Evolutionary conservation across 305 asterid species (phyloP), one percentile per base, ranked within the genome.

Genomic region (Nicotiana rustica): DNA sequence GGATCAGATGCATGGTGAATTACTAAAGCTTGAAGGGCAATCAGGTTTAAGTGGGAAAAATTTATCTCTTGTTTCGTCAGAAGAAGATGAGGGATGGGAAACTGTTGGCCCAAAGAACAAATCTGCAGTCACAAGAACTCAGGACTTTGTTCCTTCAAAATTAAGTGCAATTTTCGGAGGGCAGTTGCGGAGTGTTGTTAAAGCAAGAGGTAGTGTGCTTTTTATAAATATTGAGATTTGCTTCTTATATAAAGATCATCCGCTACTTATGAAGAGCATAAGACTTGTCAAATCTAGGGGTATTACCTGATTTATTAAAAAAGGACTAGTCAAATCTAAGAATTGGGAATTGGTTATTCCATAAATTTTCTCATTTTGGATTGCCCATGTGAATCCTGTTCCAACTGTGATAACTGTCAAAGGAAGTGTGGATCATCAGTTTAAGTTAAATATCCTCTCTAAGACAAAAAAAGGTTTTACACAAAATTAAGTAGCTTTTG

Each of bases 61-160:
- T 67, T 84, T 90, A 36, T 88, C 92, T 83, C 75, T 94, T 88
- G 91, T 91, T 77, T 93, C 97, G 61, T 85, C 90, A 47, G 87
- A 90, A 70, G 99, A 94, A 83, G 99, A 91, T 82, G 98, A 96
- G 38, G 99, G 86, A 85, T 96, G 99, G 99, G 98, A 93, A 87
- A 96, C 98, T 82, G 98, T 96, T 81, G 99, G 98, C 68, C 99
- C 93, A 55, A 94, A 93, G 90, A 96, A 96, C 91, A 96, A 92
- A 86, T 94, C 99, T 87, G 97, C 99, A 31, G 95, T 96, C 84
- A 96, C 98, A 31, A 92, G 98, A 87, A 93, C 94, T 57, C 99
- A 93, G 86, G 85, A 78, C 81, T 89, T 96, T 81, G 87, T 88
- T 87, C 95, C 95, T 81, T 94, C 99, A 35, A 92, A 92, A 79